Evolutionary conservation across 805 yeast genomes (phyloP), one percentile per base, ranked within the genome.

Genomic region (Isabelozyma pseudorhagii): DNA sequence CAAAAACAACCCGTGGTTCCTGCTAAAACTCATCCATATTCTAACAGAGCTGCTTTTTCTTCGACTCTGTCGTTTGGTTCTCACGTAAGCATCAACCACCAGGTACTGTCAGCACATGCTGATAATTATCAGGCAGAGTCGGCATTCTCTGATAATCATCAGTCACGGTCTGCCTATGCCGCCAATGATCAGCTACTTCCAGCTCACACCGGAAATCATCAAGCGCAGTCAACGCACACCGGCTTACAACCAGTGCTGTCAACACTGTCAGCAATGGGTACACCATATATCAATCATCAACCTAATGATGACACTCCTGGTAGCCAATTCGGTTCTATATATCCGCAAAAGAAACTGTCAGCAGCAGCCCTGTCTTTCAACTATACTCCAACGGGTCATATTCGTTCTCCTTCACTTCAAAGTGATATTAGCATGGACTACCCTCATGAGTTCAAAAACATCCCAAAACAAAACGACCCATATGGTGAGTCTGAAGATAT

Each of bases 351-450:
- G 46, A 50, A 62, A 42, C 57, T 54, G 5, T 62, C 68, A 5
- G 57, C 62, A 17, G 55, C 58, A 1, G 60, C 63, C 46, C 53
- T 56, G 4, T 14, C 55, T 2, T 58, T 50, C 4, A 57, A 54
- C 29, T 42, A 47, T 7, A 40, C 51, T 11, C 46, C 55, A 21
- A 47, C 47, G 11, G 50, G 38, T 29, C 45, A 42, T 31, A 8
- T 21, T 4, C 64, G 58, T 47, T 61, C 71, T 2, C 64, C 71
- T 6, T 61, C 70, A 3, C 50, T 60, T 21, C 71, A 67, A 29
- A 67, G 72, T 52, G 72, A 67, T 49, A 53, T 64, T 8, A 66
- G 70, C 43, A 49, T 63, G 13, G 71, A 66, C 46, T 64, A 62
- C 50, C 69, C 69, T 3, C 55, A 49, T 46, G 69, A 65, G 15